Evolutionary conservation across 2,329 filamentous ascomycete genomes (phyloP).

Genomic region (Didymella sp.): DNA sequence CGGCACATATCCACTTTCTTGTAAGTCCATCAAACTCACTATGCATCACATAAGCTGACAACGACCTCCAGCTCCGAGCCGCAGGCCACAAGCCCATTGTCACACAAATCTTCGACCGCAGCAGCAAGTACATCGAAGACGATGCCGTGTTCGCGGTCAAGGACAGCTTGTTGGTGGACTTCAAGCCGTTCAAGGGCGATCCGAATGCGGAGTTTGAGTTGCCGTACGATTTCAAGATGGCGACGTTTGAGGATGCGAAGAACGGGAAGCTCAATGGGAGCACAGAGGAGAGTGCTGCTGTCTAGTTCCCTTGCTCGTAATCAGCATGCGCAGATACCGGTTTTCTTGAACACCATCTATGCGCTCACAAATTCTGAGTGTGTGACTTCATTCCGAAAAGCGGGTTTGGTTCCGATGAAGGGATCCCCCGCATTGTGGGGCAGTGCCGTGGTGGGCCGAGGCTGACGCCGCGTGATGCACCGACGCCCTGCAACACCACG

Average conservation of each 20-base stretch:
- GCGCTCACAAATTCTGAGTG: background rate
- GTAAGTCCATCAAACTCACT: conserved; percentile 46
- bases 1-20: conserved; percentile 69
- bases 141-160: conserved; percentile 68
- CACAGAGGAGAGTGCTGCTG: conserved; percentile 35
- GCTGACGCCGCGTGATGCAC: background rate
- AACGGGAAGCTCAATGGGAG: conserved; percentile 34
- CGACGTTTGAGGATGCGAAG: conserved; percentile 46
- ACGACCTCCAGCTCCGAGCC: conserved; percentile 54
- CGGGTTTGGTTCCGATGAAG: conserved; percentile 1
- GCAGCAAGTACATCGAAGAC: conserved; percentile 67
- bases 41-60: background rate
- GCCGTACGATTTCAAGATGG: conserved; percentile 59
- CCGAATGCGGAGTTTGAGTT: conserved; percentile 62
- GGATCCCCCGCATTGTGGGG: conserved; percentile 3
- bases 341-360: background rate
- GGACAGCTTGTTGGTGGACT: conserved; percentile 65
- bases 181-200: conserved; percentile 60
- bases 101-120: conserved; percentile 78
- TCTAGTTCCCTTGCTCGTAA: background rate
- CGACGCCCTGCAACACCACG: conserved; percentile 12
- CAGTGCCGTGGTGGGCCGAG: conserved; percentile 1
- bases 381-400: background rate
- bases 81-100: conserved; percentile 72
- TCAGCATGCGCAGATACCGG: background rate